Evolutionary conservation across 495 filamentous ascomycete species (phyloP).

Genomic region (Clavariopsis aquatica): DNA sequence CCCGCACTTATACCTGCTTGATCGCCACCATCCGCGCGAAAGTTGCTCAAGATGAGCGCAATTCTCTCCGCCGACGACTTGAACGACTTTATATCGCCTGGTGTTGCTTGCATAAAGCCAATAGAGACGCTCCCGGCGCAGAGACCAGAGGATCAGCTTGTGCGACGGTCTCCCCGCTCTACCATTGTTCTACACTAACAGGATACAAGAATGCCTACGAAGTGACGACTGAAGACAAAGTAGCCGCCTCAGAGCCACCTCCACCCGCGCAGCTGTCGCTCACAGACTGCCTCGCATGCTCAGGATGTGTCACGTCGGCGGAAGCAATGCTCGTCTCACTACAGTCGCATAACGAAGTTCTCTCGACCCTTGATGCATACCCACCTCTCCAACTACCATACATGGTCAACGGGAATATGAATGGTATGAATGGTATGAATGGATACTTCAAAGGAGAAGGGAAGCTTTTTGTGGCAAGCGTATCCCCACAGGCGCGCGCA

Average conservation of each 20-base stretch:
- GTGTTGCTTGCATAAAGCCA: conserved; percentile 97
- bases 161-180: conserved; percentile 20
- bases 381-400: conserved; percentile 49
- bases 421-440: conserved; percentile 29
- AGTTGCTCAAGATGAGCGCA: conserved; percentile 68
- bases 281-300: conserved; percentile 96
- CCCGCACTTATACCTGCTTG: neutral
- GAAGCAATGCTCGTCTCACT: conserved; percentile 92
- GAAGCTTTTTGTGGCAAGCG: conserved; percentile 82
- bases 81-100: conserved; percentile 98
- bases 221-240: conserved; percentile 88
- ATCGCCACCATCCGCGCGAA: conserved; percentile 7
- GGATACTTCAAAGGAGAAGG: conserved; percentile 48
- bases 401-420: conserved; percentile 38
- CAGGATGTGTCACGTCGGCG: conserved; percentile 94
- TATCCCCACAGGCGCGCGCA: conserved; percentile 86
- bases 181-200: conserved; percentile 30
- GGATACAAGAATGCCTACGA: conserved; percentile 67
- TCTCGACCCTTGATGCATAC: conserved; percentile 72
- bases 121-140: conserved; percentile 79
- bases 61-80: conserved; percentile 95
- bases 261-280: conserved; percentile 86
- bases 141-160: conserved; percentile 42
- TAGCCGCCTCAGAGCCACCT: conserved; percentile 56
- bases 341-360: conserved; percentile 88